Conservation (phyloP, 441 rosid genomes). For the Eutrema salsugineum region DNA sequence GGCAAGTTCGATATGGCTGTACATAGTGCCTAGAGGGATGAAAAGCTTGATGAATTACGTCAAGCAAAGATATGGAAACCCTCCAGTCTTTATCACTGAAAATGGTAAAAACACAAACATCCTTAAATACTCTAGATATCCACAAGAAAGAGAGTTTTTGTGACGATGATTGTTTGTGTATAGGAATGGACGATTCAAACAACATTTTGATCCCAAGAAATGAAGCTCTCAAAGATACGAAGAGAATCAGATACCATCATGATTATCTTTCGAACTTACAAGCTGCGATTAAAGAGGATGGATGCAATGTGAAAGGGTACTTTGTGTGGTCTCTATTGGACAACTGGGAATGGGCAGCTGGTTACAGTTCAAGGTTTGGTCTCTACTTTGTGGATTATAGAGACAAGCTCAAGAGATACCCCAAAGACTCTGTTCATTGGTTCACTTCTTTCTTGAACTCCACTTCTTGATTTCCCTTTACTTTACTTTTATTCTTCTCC, state of each 20-base stretch:
- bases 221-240: constrained; percentile 67
- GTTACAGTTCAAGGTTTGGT: constrained; percentile 89
- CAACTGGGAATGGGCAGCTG: constrained; percentile 97
- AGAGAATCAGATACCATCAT: constrained; percentile 79
- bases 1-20: constrained; percentile 94
- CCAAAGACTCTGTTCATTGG: constrained; percentile 88
- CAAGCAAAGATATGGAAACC: constrained; percentile 78
- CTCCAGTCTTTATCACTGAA: constrained; percentile 77
- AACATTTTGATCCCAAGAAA: constrained; percentile 36
- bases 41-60: constrained; percentile 90
- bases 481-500: not conserved
- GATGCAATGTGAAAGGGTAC: constrained; percentile 94
- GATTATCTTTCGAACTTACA: constrained; percentile 75
- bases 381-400: constrained; percentile 83
- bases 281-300: constrained; percentile 86
- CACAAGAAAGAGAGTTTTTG: not conserved
- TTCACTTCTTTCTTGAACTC: constrained; percentile 75
- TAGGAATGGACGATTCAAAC: constrained; percentile 94
- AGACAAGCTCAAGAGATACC: constrained; percentile 85
- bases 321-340: constrained; percentile 92
- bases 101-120: constrained; percentile 51
- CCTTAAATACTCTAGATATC: not conserved
- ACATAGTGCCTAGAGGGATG: constrained; percentile 89
- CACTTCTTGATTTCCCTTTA: constrained; percentile 12
- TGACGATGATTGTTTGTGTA: constrained; percentile 22